Evolutionary conservation across 2,329 filamentous ascomycete species (phyloP).

Genomic region (Sphaerostilbella broomeana): DNA sequence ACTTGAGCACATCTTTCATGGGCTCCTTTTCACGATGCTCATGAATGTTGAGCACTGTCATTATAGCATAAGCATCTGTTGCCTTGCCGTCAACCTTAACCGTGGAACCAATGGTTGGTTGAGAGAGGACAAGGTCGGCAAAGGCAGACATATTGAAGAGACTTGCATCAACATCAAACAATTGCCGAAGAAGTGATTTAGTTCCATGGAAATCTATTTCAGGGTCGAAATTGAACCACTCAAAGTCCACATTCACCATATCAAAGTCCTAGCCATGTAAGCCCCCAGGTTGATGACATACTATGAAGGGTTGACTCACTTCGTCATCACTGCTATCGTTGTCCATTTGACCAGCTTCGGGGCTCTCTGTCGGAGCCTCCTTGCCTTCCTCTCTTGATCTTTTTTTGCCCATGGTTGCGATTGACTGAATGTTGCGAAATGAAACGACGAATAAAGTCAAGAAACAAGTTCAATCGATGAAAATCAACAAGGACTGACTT

Average conservation of each 20-base stretch:
- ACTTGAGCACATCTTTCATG: conserved; percentile 63
- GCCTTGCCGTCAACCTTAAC: conserved; percentile 97
- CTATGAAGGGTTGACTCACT: too few species aligned
- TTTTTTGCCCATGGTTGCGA: conserved; percentile 42
- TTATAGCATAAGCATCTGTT: conserved; percentile 84
- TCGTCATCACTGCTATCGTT: conserved; percentile 49
- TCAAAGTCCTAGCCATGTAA: conserved; percentile 63
- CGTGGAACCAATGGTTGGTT: conserved; percentile 83
- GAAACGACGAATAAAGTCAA: too few species aligned
- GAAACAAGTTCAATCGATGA: too few species aligned
- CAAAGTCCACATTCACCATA: conserved; percentile 91
- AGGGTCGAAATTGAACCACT: conserved; percentile 94
- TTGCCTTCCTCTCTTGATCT: conserved; percentile 42
- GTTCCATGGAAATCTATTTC: conserved; percentile 91
- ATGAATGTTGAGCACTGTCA: conserved; percentile 78
- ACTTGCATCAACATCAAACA: conserved; percentile 81
- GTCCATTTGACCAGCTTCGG: conserved; percentile 43
- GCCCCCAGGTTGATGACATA: neutral
- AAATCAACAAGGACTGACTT: conserved; percentile 11
- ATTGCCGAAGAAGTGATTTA: conserved; percentile 81
- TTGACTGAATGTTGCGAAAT: neutral
- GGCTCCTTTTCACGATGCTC: conserved; percentile 71
- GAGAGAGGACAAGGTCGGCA: conserved; percentile 77
- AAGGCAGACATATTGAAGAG: conserved; percentile 84
- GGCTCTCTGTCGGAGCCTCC: conserved; percentile 33